These are phyloP conservation scores for Naganishia kalamii DNA, from an alignment of 768 basidiomycete genomes.

Conservation along the genomic window DNA sequence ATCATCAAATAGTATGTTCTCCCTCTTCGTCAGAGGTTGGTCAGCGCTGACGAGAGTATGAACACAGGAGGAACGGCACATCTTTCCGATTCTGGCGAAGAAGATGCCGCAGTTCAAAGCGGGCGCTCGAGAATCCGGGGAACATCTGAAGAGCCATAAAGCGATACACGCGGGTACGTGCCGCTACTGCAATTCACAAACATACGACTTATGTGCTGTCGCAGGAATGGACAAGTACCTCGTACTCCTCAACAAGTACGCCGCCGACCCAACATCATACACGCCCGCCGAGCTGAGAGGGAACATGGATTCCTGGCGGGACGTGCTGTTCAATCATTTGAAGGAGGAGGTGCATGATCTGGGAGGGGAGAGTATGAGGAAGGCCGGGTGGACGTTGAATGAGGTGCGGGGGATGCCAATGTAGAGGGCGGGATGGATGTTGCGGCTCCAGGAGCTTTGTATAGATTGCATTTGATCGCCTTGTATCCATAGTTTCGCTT, in stretches of 20 bases:
- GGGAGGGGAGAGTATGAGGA: conserved; percentile 38
- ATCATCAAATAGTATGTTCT: conserved; percentile 38
- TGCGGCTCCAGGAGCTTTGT: neutral
- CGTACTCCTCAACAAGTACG: conserved; percentile 28
- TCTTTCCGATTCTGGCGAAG: conserved; percentile 45
- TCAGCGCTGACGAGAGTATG: neutral
- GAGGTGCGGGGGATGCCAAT: conserved; percentile 39
- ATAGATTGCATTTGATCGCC: too few relatives aligned
- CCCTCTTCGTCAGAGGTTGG: neutral
- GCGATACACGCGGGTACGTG: conserved; percentile 44
- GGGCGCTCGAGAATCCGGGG: conserved; percentile 42
- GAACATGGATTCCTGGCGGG: conserved; percentile 40
- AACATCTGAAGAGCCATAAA: conserved; percentile 45
- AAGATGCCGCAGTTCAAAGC: conserved; percentile 47
- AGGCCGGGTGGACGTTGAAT: conserved; percentile 42
- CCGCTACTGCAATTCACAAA: neutral
- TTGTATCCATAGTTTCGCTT: too few relatives aligned
- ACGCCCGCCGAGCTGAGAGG: conserved; percentile 33
- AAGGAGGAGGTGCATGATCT: conserved; percentile 46
- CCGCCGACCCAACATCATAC: conserved; percentile 33
- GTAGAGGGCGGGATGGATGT: conserved; percentile 23
- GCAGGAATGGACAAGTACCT: conserved; percentile 41
- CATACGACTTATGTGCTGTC: neutral
- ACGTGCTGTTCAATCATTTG: conserved; percentile 44
- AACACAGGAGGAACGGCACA: conserved; percentile 40